Percentiles rank a stretch among this genome's conserved stretches.
Conservation (phyloP, 2,329 filamentous ascomycete species). For the Fulvia fulva region DNA sequence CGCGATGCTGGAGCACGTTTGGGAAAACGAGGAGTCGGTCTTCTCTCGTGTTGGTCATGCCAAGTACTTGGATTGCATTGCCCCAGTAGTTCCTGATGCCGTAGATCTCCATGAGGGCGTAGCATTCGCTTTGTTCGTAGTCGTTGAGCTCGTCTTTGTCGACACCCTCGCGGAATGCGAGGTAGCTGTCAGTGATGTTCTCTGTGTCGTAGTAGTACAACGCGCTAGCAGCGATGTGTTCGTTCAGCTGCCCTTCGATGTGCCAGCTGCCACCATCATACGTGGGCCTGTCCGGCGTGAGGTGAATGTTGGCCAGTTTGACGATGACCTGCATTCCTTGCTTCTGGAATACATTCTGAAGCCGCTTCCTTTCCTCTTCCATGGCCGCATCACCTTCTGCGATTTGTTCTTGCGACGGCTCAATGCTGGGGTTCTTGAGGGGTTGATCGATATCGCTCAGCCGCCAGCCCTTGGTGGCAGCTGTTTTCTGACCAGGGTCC, state of each 20-base stretch:
- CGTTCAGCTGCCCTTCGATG: conserved; percentile 49
- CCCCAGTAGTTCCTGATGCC: conserved; percentile 28
- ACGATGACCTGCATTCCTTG: conserved; percentile 58
- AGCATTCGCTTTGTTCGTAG: conserved; percentile 11
- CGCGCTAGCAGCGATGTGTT: conserved; percentile 60
- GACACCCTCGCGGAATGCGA: conserved; percentile 47
- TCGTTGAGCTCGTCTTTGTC: conserved; percentile 5
- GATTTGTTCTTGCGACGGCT: neutral
- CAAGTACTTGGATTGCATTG: conserved; percentile 42
- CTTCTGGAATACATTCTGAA: conserved; percentile 29
- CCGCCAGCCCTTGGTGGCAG: neutral
- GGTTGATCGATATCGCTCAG: neutral
- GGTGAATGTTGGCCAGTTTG: conserved; percentile 56
- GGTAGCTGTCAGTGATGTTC: conserved; percentile 53
- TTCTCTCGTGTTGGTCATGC: conserved; percentile 44
- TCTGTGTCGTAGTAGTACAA: conserved; percentile 59
- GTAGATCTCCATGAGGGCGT: conserved; percentile 21
- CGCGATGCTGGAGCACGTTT: conserved; percentile 50
- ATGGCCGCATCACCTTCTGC: neutral
- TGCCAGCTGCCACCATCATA: conserved; percentile 56
- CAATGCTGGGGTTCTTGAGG: neutral
- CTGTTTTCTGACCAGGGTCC: neutral
- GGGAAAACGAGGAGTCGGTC: conserved; percentile 55
- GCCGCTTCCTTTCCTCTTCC: neutral
- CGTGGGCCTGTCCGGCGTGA: conserved; percentile 54